Evolutionary conservation across 2,329 filamentous ascomycete species (phyloP).

Genomic region (Ceratocystiopsis minuta): DNA sequence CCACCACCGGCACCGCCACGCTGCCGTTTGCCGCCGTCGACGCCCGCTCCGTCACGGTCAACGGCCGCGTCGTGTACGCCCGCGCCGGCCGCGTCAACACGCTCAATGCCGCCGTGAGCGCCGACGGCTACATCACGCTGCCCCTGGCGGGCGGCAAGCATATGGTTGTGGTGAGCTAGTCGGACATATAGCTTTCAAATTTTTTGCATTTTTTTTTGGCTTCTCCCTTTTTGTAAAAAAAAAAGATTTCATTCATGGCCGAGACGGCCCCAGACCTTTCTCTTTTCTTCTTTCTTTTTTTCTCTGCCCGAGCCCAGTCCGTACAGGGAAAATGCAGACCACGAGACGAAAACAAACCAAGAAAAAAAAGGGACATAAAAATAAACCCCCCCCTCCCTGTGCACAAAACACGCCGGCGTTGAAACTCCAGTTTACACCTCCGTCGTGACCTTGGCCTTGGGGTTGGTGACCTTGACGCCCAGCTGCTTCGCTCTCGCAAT

Average conservation of each 20-base stretch:
- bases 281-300: too few relatives aligned
- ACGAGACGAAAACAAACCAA: neutral
- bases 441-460: slow-evolving; percentile 96
- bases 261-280: too few relatives aligned
- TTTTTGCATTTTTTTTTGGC: neutral
- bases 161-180: neutral
- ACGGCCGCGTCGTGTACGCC: slow-evolving; percentile 9
- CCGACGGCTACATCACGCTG: slow-evolving; percentile 3
- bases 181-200: neutral
- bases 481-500: slow-evolving; percentile 93
- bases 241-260: too few relatives aligned
- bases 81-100: slow-evolving; percentile 19
- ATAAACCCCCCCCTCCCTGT: neutral
- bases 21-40: slow-evolving; percentile 9
- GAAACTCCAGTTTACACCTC: slow-evolving; percentile 45
- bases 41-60: slow-evolving; percentile 4
- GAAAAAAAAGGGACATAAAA: neutral
- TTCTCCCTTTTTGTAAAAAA: too few relatives aligned
- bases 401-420: too few relatives aligned
- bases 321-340: slow-evolving; percentile 1
- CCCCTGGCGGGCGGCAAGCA: slow-evolving; percentile 5
- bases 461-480: slow-evolving; percentile 98
- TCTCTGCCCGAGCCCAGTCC: slow-evolving; percentile 2
- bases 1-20: too few relatives aligned
- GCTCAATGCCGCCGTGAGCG: slow-evolving; percentile 12